Percentiles rank a stretch among this genome's conserved stretches.
Evolutionary conservation across 2,329 filamentous ascomycete species (phyloP).

Genomic region (Emmonsiellopsis sp.): DNA sequence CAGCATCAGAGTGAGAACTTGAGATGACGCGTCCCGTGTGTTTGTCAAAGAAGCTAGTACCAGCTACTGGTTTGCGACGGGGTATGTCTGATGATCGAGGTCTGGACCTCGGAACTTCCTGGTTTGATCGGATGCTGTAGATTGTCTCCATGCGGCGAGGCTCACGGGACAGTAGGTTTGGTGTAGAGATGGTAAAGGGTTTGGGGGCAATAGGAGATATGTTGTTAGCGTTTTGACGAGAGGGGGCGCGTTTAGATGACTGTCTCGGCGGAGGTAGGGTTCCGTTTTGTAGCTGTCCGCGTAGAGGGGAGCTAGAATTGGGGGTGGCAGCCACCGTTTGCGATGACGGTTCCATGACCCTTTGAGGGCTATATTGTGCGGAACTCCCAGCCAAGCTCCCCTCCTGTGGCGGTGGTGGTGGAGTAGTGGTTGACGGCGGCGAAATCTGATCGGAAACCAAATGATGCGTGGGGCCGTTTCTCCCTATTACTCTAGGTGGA

Average conservation of each 20-base stretch:
- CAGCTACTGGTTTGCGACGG: constrained; percentile 1
- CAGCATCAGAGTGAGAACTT: constrained; percentile 9
- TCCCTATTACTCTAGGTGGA: neutral
- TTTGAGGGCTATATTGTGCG: too few relatives aligned
- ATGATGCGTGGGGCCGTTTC: neutral
- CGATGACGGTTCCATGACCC: too few relatives aligned
- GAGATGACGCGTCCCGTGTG: constrained; percentile 8
- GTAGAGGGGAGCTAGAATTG: too few relatives aligned
- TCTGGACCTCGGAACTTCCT: constrained; percentile 8
- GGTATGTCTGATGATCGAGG: constrained; percentile 16
- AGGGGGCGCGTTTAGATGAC: neutral
- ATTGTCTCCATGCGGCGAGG: constrained; percentile 5
- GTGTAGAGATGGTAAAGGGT: neutral
- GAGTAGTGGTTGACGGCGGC: constrained; percentile 4
- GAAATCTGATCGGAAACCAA: neutral
- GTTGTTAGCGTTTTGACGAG: too few relatives aligned
- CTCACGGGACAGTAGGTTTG: neutral
- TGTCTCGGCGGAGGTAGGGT: neutral
- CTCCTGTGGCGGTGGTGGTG: neutral
- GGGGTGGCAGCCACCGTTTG: too few relatives aligned
- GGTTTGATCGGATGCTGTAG: neutral
- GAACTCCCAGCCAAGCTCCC: too few relatives aligned
- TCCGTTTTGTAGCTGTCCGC: too few relatives aligned
- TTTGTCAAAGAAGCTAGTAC: constrained; percentile 6
- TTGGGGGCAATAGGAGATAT: neutral